Conservation (phyloP, 1,284 basidiomycete genomes). For the Cryptococcus depauperatus region DNA sequence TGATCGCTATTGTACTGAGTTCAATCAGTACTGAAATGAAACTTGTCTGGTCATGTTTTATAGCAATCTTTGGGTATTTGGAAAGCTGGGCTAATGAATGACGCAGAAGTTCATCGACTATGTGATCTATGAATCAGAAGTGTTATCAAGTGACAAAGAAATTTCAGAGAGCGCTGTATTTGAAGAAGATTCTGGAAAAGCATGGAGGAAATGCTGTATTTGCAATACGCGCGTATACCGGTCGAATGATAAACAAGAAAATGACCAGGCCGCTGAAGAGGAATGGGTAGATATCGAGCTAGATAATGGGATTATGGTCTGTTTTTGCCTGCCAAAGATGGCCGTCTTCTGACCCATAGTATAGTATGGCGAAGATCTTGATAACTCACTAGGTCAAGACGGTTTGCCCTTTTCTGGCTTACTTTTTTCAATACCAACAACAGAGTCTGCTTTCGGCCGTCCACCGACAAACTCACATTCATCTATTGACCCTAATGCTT, state of each 20-base stretch:
- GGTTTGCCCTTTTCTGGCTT: constrained; percentile 23
- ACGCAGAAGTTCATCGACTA: constrained; percentile 20
- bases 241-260: constrained; percentile 8
- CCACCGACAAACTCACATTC: constrained; percentile 17
- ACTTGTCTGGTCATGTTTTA: too few relatives aligned
- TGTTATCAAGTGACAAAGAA: not conserved
- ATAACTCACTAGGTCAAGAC: constrained; percentile 4
- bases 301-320: constrained; percentile 25
- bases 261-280: constrained; percentile 16
- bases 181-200: not conserved
- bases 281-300: constrained; percentile 29
- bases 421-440: constrained; percentile 8
- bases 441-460: constrained; percentile 22
- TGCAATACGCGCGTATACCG: constrained; percentile 27
- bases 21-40: too few relatives aligned
- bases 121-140: constrained; percentile 21
- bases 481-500: constrained; percentile 9
- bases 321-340: constrained; percentile 3
- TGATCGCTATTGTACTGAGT: too few relatives aligned
- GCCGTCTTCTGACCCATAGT: not conserved
- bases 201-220: constrained; percentile 36
- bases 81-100: constrained; percentile 3
- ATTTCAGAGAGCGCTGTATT: not conserved
- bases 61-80: not conserved
- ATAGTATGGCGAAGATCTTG: constrained; percentile 25